Conservation (phyloP, 2,329 filamentous ascomycete species). For the Clonostachys rosea region DNA sequence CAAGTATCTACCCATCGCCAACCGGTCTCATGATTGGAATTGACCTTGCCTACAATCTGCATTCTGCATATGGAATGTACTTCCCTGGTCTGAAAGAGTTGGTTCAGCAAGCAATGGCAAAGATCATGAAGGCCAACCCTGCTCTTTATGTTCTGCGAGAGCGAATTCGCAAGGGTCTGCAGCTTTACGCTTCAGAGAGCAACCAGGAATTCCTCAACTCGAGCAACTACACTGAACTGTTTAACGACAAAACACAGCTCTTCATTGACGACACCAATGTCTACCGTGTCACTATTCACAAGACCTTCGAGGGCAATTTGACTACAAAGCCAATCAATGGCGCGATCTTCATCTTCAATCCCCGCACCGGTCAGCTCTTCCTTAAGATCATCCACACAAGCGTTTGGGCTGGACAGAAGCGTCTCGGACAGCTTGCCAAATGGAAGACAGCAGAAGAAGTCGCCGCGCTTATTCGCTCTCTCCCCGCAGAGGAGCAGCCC, state of each 20-base stretch:
- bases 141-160: conserved; percentile 94
- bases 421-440: conserved; percentile 95
- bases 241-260: conserved; percentile 97
- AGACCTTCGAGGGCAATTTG: conserved; percentile 98
- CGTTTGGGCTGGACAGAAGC: conserved; percentile 98
- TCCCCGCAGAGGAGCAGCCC: conserved; percentile 96
- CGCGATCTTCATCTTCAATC: conserved; percentile 99
- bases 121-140: conserved; percentile 99
- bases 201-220: conserved; percentile 99
- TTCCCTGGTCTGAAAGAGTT: conserved; percentile 96
- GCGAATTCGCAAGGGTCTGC: conserved; percentile 96
- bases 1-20: conserved; percentile 96
- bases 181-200: conserved; percentile 96
- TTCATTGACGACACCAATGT: conserved; percentile 99
- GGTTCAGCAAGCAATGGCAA: conserved; percentile 97
- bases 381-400: conserved; percentile 99
- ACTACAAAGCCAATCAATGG: conserved; percentile 99
- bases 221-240: conserved; percentile 97
- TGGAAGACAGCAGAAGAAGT: conserved; percentile 99
- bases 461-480: conserved; percentile 87
- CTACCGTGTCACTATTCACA: conserved; percentile 98
- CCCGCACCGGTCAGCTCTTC: conserved; percentile 95
- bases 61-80: conserved; percentile 97
- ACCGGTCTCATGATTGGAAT: conserved; percentile 98
- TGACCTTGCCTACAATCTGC: conserved; percentile 95